Base-by-base conservation (phyloP, 108 stramenopile species). In the Conticribra guillardii region DNA sequence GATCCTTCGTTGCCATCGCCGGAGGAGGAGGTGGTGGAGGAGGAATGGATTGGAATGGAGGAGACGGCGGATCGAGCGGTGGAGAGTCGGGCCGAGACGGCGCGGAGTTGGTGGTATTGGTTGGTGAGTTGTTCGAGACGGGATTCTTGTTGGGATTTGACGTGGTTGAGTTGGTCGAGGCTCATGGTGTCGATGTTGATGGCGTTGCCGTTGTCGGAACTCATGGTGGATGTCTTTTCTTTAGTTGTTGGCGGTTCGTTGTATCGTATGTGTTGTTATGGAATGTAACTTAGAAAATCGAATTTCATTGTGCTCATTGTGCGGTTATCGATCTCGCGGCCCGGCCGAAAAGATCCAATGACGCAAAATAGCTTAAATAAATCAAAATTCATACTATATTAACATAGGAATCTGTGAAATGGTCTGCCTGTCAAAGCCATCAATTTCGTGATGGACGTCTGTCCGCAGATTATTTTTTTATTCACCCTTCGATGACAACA, bases 101-200 rank as follows among this genome's bases (percentile, higher is more conserved):
- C 82, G 44, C 89, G 85, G 1, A 96, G 83, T 54, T 82, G 80
- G n/a, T 81, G 81, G 65, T 85, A 96, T 47, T 85, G 89, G 31
- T 53, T 30, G 53, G 85, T 83, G 59, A 93, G 73, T 29, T 82
- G 76, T 73, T 93, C 86, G 19, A 91, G 71, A 17, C 86, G 85
- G 11, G 30, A 34, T 70, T 96, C 90, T 80, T 96, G 89, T 57
- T 87, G 84, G 27, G 89, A 81, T 61, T 88, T 88, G 30, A 91
- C 50, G 62, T 84, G 81, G 60, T 88, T 82, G 28, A 96, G 85
- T 77, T 96, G 86, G 32, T 93, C 94, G 30, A 96, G 76, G 60
- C 86, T 85, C 82, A 96, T 85, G 19, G 54, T 50, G 67, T 93
- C 91, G 54, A 96, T 52, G 70, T 93, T 80, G 44, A 89, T 84